Conservation (phyloP, 441 rosid genomes). For the Pelargonium myrrhifolium region DNA sequence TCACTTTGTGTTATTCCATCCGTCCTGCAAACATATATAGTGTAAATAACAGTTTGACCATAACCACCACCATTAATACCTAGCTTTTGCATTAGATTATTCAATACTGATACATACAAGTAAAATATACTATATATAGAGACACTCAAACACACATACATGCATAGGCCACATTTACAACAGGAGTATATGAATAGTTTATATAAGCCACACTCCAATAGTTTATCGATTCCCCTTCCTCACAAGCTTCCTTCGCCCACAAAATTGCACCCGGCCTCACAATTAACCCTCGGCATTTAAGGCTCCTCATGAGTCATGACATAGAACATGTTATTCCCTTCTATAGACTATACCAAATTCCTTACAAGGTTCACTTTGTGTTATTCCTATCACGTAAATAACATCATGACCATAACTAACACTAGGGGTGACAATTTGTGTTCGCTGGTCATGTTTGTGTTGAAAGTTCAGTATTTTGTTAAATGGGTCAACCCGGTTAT, state of each 20-base stretch:
- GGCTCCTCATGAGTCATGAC: constrained; percentile 52
- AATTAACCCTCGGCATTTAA: constrained; percentile 66
- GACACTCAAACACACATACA: neutral
- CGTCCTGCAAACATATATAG: constrained; percentile 36
- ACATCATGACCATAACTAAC: neutral
- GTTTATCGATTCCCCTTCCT: constrained; percentile 60
- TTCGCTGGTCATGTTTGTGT: no score
- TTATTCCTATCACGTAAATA: constrained; percentile 36
- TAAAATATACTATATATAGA: neutral
- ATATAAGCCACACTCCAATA: constrained; percentile 33
- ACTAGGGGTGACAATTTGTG: no score
- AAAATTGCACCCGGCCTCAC: constrained; percentile 66
- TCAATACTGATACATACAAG: neutral
- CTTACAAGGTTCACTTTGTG: constrained; percentile 70
- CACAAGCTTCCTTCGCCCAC: constrained; percentile 55
- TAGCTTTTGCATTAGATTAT: neutral
- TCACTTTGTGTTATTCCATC: constrained; percentile 72
- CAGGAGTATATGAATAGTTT: no score
- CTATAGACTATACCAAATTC: constrained; percentile 62
- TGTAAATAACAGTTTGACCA: neutral
- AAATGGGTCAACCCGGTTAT: no score
- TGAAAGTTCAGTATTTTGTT: no score
- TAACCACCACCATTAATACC: neutral
- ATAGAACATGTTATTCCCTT: constrained; percentile 65
- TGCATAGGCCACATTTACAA: neutral